Conservation (phyloP, 139 green algal genomes). For the Monoraphidium neglectum region DNA sequence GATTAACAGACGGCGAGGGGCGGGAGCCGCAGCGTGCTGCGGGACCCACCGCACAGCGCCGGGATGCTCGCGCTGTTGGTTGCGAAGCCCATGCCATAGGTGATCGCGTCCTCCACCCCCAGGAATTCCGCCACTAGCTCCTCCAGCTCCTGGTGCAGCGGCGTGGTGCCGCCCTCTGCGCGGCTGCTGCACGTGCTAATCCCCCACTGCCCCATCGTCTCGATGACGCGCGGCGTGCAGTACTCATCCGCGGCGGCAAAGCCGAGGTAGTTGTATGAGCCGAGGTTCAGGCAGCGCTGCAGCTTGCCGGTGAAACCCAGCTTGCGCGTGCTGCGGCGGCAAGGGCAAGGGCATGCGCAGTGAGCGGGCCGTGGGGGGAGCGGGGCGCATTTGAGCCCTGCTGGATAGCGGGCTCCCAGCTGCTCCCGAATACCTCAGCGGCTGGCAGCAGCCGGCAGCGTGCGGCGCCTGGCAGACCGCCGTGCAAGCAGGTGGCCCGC, state of each 20-base stretch:
- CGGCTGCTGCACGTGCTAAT: constrained; percentile 67
- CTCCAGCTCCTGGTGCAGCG: constrained; percentile 86
- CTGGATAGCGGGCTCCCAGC: too few relatives aligned
- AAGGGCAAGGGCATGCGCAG: not conserved
- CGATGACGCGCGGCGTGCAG: constrained; percentile 89
- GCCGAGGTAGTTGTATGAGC: constrained; percentile 99
- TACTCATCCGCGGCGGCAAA: constrained; percentile 93
- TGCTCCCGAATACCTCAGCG: too few relatives aligned
- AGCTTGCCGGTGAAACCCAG: constrained; percentile 65
- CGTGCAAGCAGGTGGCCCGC: too few relatives aligned
- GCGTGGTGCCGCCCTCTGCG: constrained; percentile 67
- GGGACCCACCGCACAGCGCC: constrained; percentile 43
- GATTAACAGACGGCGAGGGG: too few relatives aligned
- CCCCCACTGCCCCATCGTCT: constrained; percentile 63
- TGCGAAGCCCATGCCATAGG: constrained; percentile 98
- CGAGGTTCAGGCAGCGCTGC: constrained; percentile 90
- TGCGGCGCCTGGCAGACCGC: too few relatives aligned
- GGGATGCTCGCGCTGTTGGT: constrained; percentile 96
- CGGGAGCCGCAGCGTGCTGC: too few relatives aligned
- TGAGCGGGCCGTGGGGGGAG: too few relatives aligned
- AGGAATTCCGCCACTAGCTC: constrained; percentile 82
- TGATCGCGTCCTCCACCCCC: constrained; percentile 86
- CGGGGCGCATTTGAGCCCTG: too few relatives aligned
- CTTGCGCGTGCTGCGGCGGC: constrained; percentile 20
- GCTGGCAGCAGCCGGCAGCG: too few relatives aligned